Base-by-base conservation (phyloP, 495 filamentous ascomycete genomes). In the Chaetomium cochliodes region DNA sequence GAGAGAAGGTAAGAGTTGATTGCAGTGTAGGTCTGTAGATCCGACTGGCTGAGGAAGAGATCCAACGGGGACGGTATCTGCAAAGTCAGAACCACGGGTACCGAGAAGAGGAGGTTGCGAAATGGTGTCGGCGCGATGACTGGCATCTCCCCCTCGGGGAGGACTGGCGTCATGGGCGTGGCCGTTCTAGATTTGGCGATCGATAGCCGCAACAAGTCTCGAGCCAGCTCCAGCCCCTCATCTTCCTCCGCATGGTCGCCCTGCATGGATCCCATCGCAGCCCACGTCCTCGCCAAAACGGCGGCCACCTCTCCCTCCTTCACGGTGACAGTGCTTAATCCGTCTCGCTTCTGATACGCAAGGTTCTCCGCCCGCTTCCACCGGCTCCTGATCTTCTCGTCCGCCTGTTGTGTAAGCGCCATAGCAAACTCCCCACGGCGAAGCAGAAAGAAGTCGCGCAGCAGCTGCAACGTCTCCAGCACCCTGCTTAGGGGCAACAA, bases 391-490 rank as follows among this genome's bases (percentile, higher is more conserved):
- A 96, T 83, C 64, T 86, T 87, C 42, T 89, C 83, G 67, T 96
- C 90, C 11, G 92, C 92, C 78, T 96, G 90, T 39, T 87, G 83
- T 1, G 94, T 90, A 22, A 98, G 79, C 12, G 90, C 86, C 65
- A 93, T 85, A 8, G 91, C 92, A 74, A 98, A 98, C 72, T 97
- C 94, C 12, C 94, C 93, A 20, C 90, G 84, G 12, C 90, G 86
- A 12, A 98, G 85, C 12, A 98, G 82, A 68, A 97, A 90, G 73
- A 96, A 97, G 56, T 93, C 86, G 60, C 92, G 85, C 0, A 97
- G 84, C 25, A 97, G 78, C 50, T 85, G 80, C 12, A 98, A 80
- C 46, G 89, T 84, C 64, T 96, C 88, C 4, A 93, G 76, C 23
- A 96, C 90, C 60, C 86, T 88, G 6, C 83, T 81, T 26, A 90